These are phyloP conservation scores for Paratinospora sagittata DNA, from an alignment of 164 flowering plant species.

Conservation along the genomic window DNA sequence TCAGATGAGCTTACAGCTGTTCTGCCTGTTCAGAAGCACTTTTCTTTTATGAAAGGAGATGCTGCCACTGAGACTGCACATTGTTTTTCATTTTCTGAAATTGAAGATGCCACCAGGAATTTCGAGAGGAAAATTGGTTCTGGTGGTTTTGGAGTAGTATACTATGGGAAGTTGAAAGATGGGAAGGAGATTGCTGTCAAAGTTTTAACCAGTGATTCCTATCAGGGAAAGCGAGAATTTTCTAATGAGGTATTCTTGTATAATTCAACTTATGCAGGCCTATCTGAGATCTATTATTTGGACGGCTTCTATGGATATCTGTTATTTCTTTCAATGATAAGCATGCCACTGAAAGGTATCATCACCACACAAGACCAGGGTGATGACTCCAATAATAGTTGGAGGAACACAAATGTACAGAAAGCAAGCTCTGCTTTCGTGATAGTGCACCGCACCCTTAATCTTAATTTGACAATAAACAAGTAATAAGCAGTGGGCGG, in stretches of 20 bases:
- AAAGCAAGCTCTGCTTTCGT: not conserved
- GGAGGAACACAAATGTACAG: not conserved
- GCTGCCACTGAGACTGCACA: conserved; percentile 68
- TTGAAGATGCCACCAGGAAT: conserved; percentile 68
- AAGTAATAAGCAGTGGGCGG: too few relatives aligned
- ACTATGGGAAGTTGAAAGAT: conserved; percentile 80
- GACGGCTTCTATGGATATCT: not conserved
- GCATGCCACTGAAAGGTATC: not conserved
- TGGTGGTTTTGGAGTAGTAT: conserved; percentile 94
- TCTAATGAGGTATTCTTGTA: conserved; percentile 64
- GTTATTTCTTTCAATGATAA: not conserved
- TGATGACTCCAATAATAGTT: not conserved
- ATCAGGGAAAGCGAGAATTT: conserved; percentile 88
- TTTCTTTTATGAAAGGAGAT: conserved; percentile 39
- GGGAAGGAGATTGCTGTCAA: conserved; percentile 95
- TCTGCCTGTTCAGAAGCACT: conserved; percentile 40
- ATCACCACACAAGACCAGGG: not conserved
- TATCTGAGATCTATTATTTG: not conserved
- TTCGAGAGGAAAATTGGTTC: conserved; percentile 88
- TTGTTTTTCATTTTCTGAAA: conserved; percentile 64
- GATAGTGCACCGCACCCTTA: not conserved
- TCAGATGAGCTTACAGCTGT: conserved; percentile 30
- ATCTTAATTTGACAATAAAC: not conserved
- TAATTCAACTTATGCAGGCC: not conserved
- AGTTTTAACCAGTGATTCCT: conserved; percentile 74